A percentile compares a stretch with the other conserved stretches of the same genome.
Evolutionary conservation across 1,284 basidiomycete species (phyloP).

Genomic region (Agaricales sp.): DNA sequence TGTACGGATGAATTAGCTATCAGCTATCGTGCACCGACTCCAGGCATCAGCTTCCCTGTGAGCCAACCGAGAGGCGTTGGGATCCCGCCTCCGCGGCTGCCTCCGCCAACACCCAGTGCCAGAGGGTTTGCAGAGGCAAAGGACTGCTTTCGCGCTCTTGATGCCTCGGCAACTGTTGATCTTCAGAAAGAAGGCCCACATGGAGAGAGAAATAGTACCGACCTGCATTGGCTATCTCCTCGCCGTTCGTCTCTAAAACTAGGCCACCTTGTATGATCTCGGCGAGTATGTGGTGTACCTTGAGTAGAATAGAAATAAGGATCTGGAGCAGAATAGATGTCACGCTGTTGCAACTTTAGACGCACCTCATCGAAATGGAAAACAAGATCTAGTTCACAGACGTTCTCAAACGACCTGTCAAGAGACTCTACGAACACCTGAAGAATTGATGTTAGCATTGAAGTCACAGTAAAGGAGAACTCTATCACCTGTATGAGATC

Average conservation of each 20-base stretch:
- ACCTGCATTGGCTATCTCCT: conserved; percentile 79
- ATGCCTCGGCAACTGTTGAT: conserved; percentile 49
- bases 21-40: conserved; percentile 41
- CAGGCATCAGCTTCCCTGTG: conserved; percentile 53
- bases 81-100: conserved; percentile 41
- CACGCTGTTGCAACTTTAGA: not conserved
- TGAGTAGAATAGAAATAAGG: conserved; percentile 5
- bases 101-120: conserved; percentile 49
- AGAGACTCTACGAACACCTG: conserved; percentile 95
- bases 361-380: conserved; percentile 96
- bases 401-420: conserved; percentile 95
- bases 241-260: conserved; percentile 96
- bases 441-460: conserved; percentile 1
- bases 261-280: conserved; percentile 97
- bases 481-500: conserved; percentile 88
- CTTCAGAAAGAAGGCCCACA: conserved; percentile 6
- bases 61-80: conserved; percentile 74
- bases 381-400: conserved; percentile 96
- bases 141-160: conserved; percentile 64
- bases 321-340: conserved; percentile 1
- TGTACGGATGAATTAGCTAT: not conserved
- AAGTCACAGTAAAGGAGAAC: not conserved
- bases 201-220: conserved; percentile 19
- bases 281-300: conserved; percentile 90
- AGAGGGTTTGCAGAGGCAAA: conserved; percentile 70